These are phyloP conservation scores for Hypoxylon sp. DNA, from an alignment of 2,329 filamentous ascomycete species.

Conservation along the genomic window DNA sequence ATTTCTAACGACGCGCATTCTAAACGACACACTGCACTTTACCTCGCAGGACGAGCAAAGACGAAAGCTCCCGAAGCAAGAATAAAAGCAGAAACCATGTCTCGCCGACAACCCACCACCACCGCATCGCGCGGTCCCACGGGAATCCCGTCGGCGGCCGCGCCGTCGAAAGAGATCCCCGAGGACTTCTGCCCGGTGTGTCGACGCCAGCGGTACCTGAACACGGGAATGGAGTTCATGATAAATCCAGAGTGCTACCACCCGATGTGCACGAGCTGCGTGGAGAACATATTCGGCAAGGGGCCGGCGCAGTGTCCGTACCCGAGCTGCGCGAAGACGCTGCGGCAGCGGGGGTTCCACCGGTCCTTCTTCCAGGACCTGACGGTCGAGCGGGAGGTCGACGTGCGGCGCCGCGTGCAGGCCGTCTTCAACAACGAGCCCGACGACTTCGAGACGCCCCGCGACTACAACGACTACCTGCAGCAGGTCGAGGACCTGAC, in stretches of 20 bases:
- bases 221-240: slow-evolving; percentile 91
- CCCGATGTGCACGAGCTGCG: slow-evolving; percentile 97
- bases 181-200: slow-evolving; percentile 93
- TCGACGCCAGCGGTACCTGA: slow-evolving; percentile 96
- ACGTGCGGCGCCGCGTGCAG: slow-evolving; percentile 83
- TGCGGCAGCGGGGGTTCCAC: slow-evolving; percentile 85
- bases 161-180: slow-evolving; percentile 41
- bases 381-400: slow-evolving; percentile 88
- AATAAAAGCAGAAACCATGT: slow-evolving; percentile 45
- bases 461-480: slow-evolving; percentile 92
- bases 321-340: slow-evolving; percentile 83
- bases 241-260: slow-evolving; percentile 99
- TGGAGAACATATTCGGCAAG: slow-evolving; percentile 90
- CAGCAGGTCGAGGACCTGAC: slow-evolving; percentile 91
- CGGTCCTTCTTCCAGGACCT: slow-evolving; percentile 91
- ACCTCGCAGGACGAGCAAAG: slow-evolving; percentile 5
- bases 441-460: slow-evolving; percentile 87
- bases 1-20: slow-evolving; percentile 6
- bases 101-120: slow-evolving; percentile 47
- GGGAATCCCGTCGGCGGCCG: slow-evolving; percentile 32
- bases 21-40: neutral
- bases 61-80: neutral
- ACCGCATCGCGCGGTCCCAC: slow-evolving; percentile 2
- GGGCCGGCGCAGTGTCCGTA: slow-evolving; percentile 94
- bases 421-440: slow-evolving; percentile 86